Base-by-base conservation (phyloP, 352 stramenopile species). In the Globisporangium splendens region DNA sequence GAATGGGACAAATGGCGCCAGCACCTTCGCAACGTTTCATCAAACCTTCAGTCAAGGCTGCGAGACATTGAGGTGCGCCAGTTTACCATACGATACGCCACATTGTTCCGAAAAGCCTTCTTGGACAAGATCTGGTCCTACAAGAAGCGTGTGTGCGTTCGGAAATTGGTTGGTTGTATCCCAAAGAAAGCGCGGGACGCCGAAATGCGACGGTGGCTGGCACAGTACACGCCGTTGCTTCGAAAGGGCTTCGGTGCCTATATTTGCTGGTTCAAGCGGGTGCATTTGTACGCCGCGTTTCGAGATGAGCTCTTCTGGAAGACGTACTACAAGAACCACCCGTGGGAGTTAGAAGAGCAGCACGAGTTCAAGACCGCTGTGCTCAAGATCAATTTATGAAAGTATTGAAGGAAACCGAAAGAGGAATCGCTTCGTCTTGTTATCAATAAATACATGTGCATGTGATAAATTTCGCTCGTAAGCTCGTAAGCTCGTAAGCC, bases 261-360 rank as follows among this genome's bases (percentile, higher is more conserved):
- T 0, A 44, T 55, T 22, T 55, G 50, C 24, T n/a, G 50, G n/a
- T 54, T 54, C 28, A 39, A 41, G 17, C 18, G 18, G 1, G 24
- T 11, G 8, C 13, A 8, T 15, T 43, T 17, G 15, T 38, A 46
- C 31, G 5, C 31, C 17, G 15, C 13, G 18, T 46, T 55, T 22
- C 33, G n/a, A 8, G 17, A 15, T 15, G 50, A 55, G 50, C 35
- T 55, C 2, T 55, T 55, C 33, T 55, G 50, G 50, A 55, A 24
- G 22, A 31, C n/a, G 28, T 55, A 35, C 50, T 35, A 35, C 20
- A 15, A 18, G 22, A 46, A 15, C 14, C 38, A 43, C 8, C 2
- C 38, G 38, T 3, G 38, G 3, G 38, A 43, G 38, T 13, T 43
- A 8, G 38, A 43, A 10, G 38, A 43, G 38, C 38, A 43, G 38